Evolutionary conservation across 2,329 filamentous ascomycete species (phyloP).

Genomic region (Penicillium olsonii): DNA sequence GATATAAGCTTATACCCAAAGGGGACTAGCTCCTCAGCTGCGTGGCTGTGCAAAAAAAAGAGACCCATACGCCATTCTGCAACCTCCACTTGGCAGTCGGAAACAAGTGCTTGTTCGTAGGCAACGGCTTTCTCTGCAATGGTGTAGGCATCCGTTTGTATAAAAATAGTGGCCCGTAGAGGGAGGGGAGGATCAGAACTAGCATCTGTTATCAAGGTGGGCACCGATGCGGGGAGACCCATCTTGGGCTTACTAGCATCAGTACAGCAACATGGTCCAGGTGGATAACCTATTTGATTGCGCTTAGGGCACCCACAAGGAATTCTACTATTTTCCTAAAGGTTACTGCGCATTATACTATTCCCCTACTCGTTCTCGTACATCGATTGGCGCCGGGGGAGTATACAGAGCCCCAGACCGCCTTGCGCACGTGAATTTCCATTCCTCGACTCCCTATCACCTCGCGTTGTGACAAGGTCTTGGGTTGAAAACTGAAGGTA

Average conservation of each 20-base stretch:
- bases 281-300: conserved; percentile 2
- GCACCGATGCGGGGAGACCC: conserved; percentile 18
- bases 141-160: not conserved
- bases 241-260: conserved; percentile 9
- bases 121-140: not conserved
- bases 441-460: conserved; percentile 6
- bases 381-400: not conserved
- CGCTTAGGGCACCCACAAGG: conserved; percentile 9
- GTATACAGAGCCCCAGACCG: conserved; percentile 19
- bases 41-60: conserved; percentile 32
- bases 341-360: too few relatives aligned
- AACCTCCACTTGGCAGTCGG: conserved; percentile 8
- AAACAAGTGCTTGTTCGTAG: not conserved
- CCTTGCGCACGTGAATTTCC: conserved; percentile 29
- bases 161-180: conserved; percentile 13
- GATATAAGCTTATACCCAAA: conserved; percentile 13
- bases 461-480: not conserved
- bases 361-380: not conserved
- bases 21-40: conserved; percentile 25
- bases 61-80: too few relatives aligned
- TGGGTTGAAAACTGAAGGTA: conserved; percentile 5
- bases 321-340: not conserved
- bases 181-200: too few relatives aligned
- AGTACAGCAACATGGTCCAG: not conserved
- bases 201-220: conserved; percentile 22